Evolutionary conservation across 2,329 filamentous ascomycete genomes (phyloP), one percentile per base, ranked within the genome.

Genomic region (Colletotrichum ledebouriae): DNA sequence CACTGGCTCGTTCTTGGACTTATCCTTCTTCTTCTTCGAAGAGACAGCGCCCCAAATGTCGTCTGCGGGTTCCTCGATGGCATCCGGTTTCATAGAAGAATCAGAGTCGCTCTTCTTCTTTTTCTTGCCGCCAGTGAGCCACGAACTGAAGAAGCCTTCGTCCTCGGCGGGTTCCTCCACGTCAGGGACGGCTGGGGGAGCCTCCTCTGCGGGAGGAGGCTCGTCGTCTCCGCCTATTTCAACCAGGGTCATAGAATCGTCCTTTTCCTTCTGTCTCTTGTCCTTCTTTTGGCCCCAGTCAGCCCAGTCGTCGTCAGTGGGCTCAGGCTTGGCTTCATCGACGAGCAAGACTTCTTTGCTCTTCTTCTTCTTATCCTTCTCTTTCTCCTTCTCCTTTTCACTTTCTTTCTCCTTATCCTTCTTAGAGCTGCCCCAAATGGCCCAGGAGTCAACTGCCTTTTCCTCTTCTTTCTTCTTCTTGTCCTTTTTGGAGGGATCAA

Each of bases 71-170:
- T 84, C 83, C 70, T 84, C 82, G 50, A 80, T 79, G 29, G 76
- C 75, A 68, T 83, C 79, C 41, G 79, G 79, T 70, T 81, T 81
- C 69, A 69, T 50, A 22, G 67, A 66, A 39, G 52, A 33, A 25
- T 71, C 70, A 25, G 57, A 22, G 20, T 71, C 70, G 9, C 71
- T 73, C 41, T 75, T 81, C 63, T 78, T 77, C 73, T 80, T 80
- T 63, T 80, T 87, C 73, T 87, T 87, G 11, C 22, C 22, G 11
- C 82, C 79, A 59, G 83, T 86, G 37, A 84, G 85, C 82, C 87
- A 89, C 55, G 85, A 84, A 67, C 80, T 84, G 75, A 87, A 87
- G 71, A 87, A 86, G 65, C 85, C 85, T 61, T 86, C 84, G 47
- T 81, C 80, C 13, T 75, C 78, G 41, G 78, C 74, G 57, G 78